Conservation (phyloP, 345 rosid genomes). For the Theobroma cacao region DNA sequence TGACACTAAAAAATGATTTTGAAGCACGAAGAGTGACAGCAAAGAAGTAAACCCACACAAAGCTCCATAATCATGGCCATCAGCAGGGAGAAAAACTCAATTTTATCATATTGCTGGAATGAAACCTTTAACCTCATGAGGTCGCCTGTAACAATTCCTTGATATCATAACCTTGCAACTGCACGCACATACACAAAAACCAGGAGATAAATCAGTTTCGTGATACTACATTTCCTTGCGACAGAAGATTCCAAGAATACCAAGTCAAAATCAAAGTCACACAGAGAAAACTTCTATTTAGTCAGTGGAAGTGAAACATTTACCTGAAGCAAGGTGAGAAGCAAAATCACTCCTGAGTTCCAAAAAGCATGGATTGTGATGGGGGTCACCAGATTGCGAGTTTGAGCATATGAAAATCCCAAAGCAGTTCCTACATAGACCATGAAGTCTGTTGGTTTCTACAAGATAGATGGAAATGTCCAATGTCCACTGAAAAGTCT, state of each 20-base stretch:
- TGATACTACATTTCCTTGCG: not conserved
- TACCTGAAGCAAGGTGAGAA: constrained; percentile 92
- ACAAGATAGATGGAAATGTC: not conserved
- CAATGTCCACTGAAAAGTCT: not conserved
- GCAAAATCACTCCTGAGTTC: constrained; percentile 83
- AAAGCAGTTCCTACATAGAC: constrained; percentile 50
- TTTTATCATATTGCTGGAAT: not conserved
- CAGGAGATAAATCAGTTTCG: not conserved
- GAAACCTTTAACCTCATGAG: constrained; percentile 5
- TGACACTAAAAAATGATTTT: not conserved
- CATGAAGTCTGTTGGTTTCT: not conserved
- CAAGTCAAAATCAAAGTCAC: not conserved
- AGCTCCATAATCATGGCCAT: not conserved
- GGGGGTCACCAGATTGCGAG: constrained; percentile 81
- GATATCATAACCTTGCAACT: constrained; percentile 89
- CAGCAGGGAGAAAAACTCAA: not conserved
- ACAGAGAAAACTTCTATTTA: not conserved
- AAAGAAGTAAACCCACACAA: not conserved
- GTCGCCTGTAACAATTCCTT: constrained; percentile 68
- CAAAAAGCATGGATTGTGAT: constrained; percentile 81
- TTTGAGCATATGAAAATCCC: constrained; percentile 87
- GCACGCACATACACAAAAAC: not conserved
- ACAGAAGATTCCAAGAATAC: not conserved
- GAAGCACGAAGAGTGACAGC: not conserved
- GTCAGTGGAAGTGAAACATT: not conserved